phyloP scores from a whole-genome alignment of 768 basidiomycete species.

The Royoungia palumana region DNA sequence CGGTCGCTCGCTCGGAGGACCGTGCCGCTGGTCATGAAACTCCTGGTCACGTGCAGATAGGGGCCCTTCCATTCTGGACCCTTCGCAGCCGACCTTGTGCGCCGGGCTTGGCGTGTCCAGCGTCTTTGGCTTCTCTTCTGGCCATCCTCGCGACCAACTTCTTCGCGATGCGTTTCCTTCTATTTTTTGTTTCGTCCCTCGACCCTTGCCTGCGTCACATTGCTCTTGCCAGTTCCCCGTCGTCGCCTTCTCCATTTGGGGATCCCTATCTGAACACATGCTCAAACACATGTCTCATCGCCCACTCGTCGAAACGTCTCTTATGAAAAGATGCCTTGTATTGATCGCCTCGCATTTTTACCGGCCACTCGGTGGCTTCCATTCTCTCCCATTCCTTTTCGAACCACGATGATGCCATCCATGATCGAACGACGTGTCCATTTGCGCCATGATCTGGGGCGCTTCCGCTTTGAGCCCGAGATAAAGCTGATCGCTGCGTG shows the following conservation, averaged over 20 bases:
- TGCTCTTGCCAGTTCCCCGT: slow-evolving; percentile 22
- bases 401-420: slow-evolving; percentile 21
- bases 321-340: slow-evolving; percentile 26
- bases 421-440: not conserved
- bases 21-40: slow-evolving; percentile 20
- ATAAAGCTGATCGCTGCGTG: slow-evolving; percentile 13
- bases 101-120: too few relatives aligned
- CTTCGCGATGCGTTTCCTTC: too few relatives aligned
- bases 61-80: too few relatives aligned
- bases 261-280: slow-evolving; percentile 16
- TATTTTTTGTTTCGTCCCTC: not conserved
- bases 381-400: slow-evolving; percentile 20
- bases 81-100: too few relatives aligned
- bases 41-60: slow-evolving; percentile 19
- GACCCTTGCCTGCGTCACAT: slow-evolving; percentile 7
- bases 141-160: too few relatives aligned
- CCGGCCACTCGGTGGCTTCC: slow-evolving; percentile 19
- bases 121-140: too few relatives aligned
- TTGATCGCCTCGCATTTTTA: slow-evolving; percentile 18
- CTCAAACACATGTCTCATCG: slow-evolving; percentile 19
- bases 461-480: slow-evolving; percentile 10
- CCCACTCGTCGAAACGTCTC: slow-evolving; percentile 1
- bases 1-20: slow-evolving; percentile 14
- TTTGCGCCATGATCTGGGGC: slow-evolving; percentile 17
- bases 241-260: slow-evolving; percentile 14